Conservation (phyloP, 257 asterid species). For the Plantago major region DNA sequence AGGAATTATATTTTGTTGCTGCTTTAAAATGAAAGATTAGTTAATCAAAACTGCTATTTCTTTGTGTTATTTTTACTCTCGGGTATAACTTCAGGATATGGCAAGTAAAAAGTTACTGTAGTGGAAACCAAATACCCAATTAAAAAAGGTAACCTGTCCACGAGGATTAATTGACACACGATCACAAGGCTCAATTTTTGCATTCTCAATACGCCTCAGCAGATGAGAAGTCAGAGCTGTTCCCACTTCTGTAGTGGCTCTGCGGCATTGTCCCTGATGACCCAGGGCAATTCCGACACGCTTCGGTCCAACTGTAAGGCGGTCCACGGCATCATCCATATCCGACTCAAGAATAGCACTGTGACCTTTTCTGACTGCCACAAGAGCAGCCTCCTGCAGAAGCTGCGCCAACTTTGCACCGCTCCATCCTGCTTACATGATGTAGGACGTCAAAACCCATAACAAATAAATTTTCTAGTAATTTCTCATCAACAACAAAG, state of each 20-base stretch:
- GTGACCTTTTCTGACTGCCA: slow-evolving; percentile 91
- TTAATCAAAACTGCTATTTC: too few species aligned
- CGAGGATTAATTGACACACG: slow-evolving; percentile 94
- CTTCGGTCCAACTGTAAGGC: slow-evolving; percentile 95
- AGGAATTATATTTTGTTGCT: too few species aligned
- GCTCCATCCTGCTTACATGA: slow-evolving; percentile 71
- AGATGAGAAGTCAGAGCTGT: slow-evolving; percentile 84
- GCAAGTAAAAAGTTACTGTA: too few species aligned
- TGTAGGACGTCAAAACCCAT: slow-evolving; percentile 11
- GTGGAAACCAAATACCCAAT: neutral
- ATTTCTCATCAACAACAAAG: neutral
- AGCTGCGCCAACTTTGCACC: slow-evolving; percentile 98
- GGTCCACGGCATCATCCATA: slow-evolving; percentile 93
- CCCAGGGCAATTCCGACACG: slow-evolving; percentile 74
- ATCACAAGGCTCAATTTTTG: slow-evolving; percentile 78
- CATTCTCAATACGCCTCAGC: slow-evolving; percentile 71
- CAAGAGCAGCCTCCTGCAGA: slow-evolving; percentile 98
- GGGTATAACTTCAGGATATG: too few species aligned
- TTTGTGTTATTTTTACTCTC: too few species aligned
- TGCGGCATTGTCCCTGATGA: slow-evolving; percentile 88
- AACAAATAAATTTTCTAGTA: slow-evolving; percentile 5
- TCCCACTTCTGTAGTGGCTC: slow-evolving; percentile 89
- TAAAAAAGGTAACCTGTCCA: slow-evolving; percentile 59
- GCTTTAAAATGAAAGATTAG: too few species aligned
- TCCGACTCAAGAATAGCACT: slow-evolving; percentile 68